Conservation (phyloP, 352 stramenopile genomes). For the Pythium phragmitis region DNA sequence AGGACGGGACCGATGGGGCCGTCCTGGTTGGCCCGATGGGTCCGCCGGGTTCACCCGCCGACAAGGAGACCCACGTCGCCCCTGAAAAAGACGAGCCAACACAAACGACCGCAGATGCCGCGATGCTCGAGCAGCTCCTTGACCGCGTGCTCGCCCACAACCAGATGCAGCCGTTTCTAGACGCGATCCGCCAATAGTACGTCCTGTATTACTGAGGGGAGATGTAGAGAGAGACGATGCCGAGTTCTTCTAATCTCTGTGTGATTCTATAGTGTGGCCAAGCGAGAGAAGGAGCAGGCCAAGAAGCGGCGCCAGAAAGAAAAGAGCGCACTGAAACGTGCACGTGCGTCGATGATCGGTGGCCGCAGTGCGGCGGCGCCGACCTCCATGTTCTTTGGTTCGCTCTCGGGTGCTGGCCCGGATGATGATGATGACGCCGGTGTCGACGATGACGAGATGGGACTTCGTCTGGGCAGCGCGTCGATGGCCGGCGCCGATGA, state of each 20-base stretch:
- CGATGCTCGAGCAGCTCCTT: slow-evolving; percentile 41
- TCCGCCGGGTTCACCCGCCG: neutral
- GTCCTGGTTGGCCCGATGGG: slow-evolving; percentile 12
- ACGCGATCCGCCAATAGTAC: slow-evolving; percentile 49
- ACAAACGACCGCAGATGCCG: neutral
- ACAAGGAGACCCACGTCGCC: neutral
- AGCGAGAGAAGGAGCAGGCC: slow-evolving; percentile 50
- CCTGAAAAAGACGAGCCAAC: neutral
- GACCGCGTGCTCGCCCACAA: slow-evolving; percentile 71
- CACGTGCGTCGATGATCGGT: slow-evolving; percentile 53
- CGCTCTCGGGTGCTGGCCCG: slow-evolving; percentile 49
- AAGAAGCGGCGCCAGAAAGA: slow-evolving; percentile 62
- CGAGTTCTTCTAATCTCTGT: neutral
- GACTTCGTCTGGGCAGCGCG: slow-evolving; percentile 27
- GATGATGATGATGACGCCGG: slow-evolving; percentile 30
- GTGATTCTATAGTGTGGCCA: slow-evolving; percentile 31
- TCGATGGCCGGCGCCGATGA: slow-evolving; percentile 58
- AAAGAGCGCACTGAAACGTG: slow-evolving; percentile 63
- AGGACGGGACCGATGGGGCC: neutral
- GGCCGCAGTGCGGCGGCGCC: slow-evolving; percentile 53
- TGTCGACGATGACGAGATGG: neutral
- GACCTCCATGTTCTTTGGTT: slow-evolving; percentile 75
- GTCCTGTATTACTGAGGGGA: neutral
- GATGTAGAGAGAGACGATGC: neutral
- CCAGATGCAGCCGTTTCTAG: slow-evolving; percentile 60